Percentiles rank a stretch among this genome's conserved stretches.
phyloP scores from a whole-genome alignment of 2,329 filamentous ascomycete genomes.

The Colletotrichum gloeosporioides region DNA sequence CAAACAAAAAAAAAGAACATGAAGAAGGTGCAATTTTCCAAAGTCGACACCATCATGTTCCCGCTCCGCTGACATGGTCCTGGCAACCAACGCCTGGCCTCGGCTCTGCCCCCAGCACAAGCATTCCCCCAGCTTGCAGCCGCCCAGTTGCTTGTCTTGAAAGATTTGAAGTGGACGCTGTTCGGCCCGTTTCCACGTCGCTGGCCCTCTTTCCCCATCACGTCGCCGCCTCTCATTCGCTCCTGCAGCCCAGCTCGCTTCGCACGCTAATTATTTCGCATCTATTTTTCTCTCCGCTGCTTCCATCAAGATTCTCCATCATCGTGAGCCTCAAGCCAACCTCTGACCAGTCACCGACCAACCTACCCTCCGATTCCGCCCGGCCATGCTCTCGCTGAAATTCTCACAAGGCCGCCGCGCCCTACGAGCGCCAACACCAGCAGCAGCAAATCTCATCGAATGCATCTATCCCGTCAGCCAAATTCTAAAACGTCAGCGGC shows the following conservation, averaged over 20 bases:
- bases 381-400: background rate
- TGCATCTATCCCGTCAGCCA: background rate
- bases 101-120: background rate
- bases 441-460: background rate
- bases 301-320: background rate
- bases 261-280: constrained; percentile 10
- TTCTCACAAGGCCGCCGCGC: background rate
- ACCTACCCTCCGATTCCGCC: background rate
- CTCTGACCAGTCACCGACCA: background rate
- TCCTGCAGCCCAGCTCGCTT: background rate
- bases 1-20: background rate
- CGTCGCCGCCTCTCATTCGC: background rate
- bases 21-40: background rate
- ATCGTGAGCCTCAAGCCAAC: background rate
- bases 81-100: background rate
- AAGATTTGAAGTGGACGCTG: background rate
- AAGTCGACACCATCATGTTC: background rate
- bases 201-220: background rate
- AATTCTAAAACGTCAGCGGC: background rate
- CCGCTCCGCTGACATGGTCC: background rate
- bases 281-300: background rate
- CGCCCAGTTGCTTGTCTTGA: background rate
- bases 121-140: background rate
- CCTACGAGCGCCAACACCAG: background rate
- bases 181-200: constrained; percentile 15